Conservation (phyloP, 352 stramenopile genomes). For the Lagenidium sp. region DNA sequence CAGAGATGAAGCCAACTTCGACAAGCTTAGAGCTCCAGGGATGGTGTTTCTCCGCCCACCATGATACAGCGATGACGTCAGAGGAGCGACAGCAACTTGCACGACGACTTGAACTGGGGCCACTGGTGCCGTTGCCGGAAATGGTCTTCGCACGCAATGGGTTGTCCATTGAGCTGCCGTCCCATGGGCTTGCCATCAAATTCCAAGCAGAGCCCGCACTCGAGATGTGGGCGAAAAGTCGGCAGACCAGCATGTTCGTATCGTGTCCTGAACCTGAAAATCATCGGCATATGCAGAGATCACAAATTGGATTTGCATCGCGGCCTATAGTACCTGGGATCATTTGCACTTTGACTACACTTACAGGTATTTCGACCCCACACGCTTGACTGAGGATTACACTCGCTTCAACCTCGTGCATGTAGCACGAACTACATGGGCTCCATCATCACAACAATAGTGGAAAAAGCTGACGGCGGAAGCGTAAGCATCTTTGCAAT, state of each 20-base stretch:
- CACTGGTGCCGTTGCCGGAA: conserved; percentile 37
- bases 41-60: conserved; percentile 32
- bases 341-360: conserved; percentile 47
- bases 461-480: too few species aligned
- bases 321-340: conserved; percentile 14
- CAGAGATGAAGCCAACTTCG: too few species aligned
- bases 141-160: conserved; percentile 41
- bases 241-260: too few species aligned
- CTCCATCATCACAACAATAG: too few species aligned
- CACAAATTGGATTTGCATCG: not conserved
- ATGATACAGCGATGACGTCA: conserved; percentile 33
- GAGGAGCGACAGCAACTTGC: conserved; percentile 19
- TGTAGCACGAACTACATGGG: too few species aligned
- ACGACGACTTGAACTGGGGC: conserved; percentile 16
- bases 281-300: conserved; percentile 7
- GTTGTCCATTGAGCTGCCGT: conserved; percentile 19
- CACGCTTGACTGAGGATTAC: too few species aligned
- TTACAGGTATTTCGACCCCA: conserved; percentile 43
- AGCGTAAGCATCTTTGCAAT: too few species aligned
- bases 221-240: conserved; percentile 29
- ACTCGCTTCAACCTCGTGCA: too few species aligned
- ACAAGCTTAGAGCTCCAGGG: conserved; percentile 24
- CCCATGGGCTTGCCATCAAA: conserved; percentile 17
- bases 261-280: too few species aligned
- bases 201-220: conserved; percentile 36